Conservation (phyloP, 768 basidiomycete genomes). For the Naganishia onofrii region DNA sequence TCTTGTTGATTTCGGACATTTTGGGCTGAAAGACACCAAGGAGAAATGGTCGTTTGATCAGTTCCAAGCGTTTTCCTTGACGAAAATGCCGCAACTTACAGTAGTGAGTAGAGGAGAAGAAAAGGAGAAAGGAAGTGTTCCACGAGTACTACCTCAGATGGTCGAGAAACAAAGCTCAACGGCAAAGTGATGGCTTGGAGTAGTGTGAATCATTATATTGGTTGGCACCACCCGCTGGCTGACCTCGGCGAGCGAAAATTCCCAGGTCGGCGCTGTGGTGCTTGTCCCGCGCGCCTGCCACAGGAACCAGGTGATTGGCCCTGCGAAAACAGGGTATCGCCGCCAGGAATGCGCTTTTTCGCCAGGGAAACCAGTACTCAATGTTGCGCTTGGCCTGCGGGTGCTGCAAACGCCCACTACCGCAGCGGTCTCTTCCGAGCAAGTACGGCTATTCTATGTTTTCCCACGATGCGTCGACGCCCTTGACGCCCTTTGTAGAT, state of each 20-base stretch:
- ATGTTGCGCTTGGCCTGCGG: not conserved
- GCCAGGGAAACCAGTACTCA: not conserved
- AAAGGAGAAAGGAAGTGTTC: conserved; percentile 16
- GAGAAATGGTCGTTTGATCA: not conserved
- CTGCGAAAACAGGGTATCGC: conserved; percentile 5
- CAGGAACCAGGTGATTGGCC: conserved; percentile 17
- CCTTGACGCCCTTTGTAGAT: not conserved
- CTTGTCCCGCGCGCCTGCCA: not conserved
- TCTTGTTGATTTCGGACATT: conserved; percentile 54
- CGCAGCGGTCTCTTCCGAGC: conserved; percentile 15
- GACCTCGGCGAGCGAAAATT: conserved; percentile 18
- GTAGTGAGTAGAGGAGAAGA: conserved; percentile 25
- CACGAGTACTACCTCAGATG: conserved; percentile 25
- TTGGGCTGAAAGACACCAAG: conserved; percentile 29
- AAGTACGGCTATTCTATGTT: not conserved
- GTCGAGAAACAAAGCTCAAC: not conserved
- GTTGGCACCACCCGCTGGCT: conserved; percentile 15
- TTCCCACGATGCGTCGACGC: conserved; percentile 26
- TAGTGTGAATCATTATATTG: conserved; percentile 20
- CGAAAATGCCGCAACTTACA: not conserved
- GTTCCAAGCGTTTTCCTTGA: no score
- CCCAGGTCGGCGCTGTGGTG: not conserved
- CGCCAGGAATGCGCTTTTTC: conserved; percentile 21
- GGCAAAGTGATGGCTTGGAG: not conserved
- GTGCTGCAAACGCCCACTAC: not conserved